Evolutionary conservation across 2,329 filamentous ascomycete genomes (phyloP), one percentile per base, ranked within the genome.

Genomic region (Pseudophaeomoniella oleicola): DNA sequence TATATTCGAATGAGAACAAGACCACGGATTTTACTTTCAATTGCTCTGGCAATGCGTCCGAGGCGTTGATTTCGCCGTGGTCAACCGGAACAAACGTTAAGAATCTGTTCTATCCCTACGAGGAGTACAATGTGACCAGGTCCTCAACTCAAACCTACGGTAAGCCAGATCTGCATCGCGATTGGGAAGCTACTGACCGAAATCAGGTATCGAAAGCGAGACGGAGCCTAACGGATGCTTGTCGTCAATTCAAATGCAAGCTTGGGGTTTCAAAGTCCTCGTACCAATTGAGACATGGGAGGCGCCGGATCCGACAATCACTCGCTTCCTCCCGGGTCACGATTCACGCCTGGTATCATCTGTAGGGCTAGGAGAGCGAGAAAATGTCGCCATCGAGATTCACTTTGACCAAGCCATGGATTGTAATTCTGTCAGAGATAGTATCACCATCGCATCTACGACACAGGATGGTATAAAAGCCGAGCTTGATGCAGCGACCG

Each of bases 101-200:
- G 47, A 71, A 71, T 42, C 46, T 74, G n/a, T 69, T 74, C 48
- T 64, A 63, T 42, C 67, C 69, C 1, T 71, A 66, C 43, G 65
- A 68, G 12, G 56, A 64, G 35, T 57, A 63, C 43, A 59, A 50
- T 0, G 55, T 73, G 6, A 55, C 56, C 30, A 44, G 44, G 1
- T 27, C 22, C 6, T 66, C 63, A 0, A 42, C 50, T 3, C 44
- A 53, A 3, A 48, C 50, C 9, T 54, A 65, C 30, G 56, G n/a
- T n/a, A n/a, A n/a, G n/a, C n/a, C n/a, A n/a, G n/a, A n/a, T n/a
- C n/a, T n/a, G n/a, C 53, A 3, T n/a, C n/a, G n/a, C n/a, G n/a
- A n/a, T n/a, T n/a, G n/a, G n/a, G n/a, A n/a, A n/a, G n/a, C n/a
- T n/a, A n/a, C n/a, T n/a, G n/a, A n/a, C n/a, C n/a, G n/a, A n/a